A percentile compares a stretch with the other conserved stretches of the same genome.
These are phyloP conservation scores for Asterochloris erici DNA, from an alignment of 139 green algal species.

Conservation along the genomic window DNA sequence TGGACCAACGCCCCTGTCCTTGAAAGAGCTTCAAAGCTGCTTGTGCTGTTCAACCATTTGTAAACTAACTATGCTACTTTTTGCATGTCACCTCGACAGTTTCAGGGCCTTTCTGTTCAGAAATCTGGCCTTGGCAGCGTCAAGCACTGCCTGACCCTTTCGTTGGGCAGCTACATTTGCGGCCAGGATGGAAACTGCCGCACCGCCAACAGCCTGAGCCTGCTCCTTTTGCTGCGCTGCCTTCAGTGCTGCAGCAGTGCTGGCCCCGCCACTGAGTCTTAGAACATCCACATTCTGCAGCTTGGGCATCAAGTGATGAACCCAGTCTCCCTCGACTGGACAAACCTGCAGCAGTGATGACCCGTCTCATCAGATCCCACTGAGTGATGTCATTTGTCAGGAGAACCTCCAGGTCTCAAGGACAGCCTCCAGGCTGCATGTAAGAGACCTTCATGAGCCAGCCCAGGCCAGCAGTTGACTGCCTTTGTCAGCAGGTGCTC, in stretches of 20 bases:
- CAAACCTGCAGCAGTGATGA: constrained; percentile 60
- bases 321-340: constrained; percentile 66
- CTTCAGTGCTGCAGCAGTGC: constrained; percentile 3
- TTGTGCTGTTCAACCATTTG: not conserved
- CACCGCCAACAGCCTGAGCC: not conserved
- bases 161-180: constrained; percentile 19
- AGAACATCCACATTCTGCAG: constrained; percentile 67
- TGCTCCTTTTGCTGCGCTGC: constrained; percentile 12
- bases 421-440: not conserved
- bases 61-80: not conserved
- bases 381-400: not conserved
- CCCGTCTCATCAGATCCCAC: not conserved
- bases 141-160: constrained; percentile 54
- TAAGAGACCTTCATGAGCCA: not conserved
- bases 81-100: not conserved
- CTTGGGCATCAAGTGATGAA: constrained; percentile 62
- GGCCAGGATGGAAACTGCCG: not conserved
- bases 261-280: constrained; percentile 58
- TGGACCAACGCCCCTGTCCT: too few species aligned
- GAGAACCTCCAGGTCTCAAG: not conserved
- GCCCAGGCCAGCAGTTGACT: not conserved
- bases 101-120: constrained; percentile 53
- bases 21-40: not conserved
- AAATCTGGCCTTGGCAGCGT: constrained; percentile 65
- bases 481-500: not conserved